These are phyloP conservation scores for Chlamydomonas eustigma DNA, from an alignment of 139 green algal species.

Conservation along the genomic window DNA sequence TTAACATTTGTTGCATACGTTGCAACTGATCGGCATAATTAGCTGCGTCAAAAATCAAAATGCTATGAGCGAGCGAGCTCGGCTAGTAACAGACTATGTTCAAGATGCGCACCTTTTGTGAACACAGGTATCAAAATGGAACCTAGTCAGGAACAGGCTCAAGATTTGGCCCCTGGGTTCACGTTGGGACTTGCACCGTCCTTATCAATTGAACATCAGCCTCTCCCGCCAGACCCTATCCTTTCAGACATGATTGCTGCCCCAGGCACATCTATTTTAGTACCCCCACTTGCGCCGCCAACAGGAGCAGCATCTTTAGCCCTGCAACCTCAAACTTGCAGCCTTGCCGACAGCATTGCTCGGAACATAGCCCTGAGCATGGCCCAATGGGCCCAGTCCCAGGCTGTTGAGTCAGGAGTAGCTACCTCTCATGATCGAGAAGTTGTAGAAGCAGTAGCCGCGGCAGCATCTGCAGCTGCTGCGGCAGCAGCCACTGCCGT, in stretches of 20 bases:
- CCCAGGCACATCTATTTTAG: neutral
- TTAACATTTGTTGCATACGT: no score
- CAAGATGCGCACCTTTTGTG: no score
- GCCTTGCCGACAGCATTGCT: slow-evolving; percentile 38
- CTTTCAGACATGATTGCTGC: neutral
- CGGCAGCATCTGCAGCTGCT: slow-evolving; percentile 56
- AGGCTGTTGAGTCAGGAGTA: neutral
- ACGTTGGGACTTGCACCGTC: neutral
- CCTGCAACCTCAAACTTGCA: neutral
- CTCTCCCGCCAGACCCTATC: neutral
- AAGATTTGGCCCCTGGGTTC: neutral
- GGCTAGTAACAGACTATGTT: no score
- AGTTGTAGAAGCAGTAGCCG: slow-evolving; percentile 60
- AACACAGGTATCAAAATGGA: no score
- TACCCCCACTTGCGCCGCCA: no score
- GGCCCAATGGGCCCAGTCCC: slow-evolving; percentile 39
- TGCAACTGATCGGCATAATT: no score
- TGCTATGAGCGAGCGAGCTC: no score
- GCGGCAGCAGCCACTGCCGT: slow-evolving; percentile 64
- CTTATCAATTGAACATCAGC: neutral
- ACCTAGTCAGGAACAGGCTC: no score
- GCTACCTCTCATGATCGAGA: slow-evolving; percentile 22
- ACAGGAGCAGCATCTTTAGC: no score
- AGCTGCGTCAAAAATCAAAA: no score
- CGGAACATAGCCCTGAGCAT: slow-evolving; percentile 41